Evolutionary conservation across 306 rosid genomes (phyloP), one percentile per base, ranked within the genome.

Genomic region (Cucurbita moschata): DNA sequence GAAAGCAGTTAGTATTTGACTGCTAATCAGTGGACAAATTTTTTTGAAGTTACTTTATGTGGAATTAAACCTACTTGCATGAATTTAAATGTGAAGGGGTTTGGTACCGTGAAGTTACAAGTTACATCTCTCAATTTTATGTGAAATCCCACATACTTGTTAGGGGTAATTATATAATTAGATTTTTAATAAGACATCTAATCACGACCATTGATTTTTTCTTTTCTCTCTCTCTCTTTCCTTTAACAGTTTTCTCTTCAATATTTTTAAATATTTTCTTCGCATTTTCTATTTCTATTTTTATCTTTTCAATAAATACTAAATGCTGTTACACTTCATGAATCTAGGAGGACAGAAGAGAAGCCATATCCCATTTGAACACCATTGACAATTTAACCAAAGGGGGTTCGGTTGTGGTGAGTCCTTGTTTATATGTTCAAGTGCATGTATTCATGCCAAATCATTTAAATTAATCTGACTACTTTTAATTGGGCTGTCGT

Each of bases 391-490:
- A 90, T 79, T 87, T 88, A 14, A 79, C 73, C 66, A 83, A 81
- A 81, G 86, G 81, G 51, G 83, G 80, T 76, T 86, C 94, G 6
- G 92, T 86, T 72, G 74, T 87, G 94, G 98, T 93, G 81, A 69
- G 92, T 86, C 77, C 18, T 67, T 37, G 68, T 74, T 66, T 42
- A 68, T 75, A 46, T 47, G 75, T 69, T 74, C 67, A 11, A 18
- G 26, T 46, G 53, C 79, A 43, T 73, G 42, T 30, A 62, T 23
- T 53, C 60, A 44, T 16, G n/a, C 6, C 0, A n/a, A 19, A 18
- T 19, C 4, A 5, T 46, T 66, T 46, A 43, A 44, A 44, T 67
- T 5, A 65, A n/a, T 43, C 19, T 19, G 15, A 43, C 53, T 19
- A 65, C 53, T 42, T 42, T 43, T 65, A 10, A 18, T 18, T 19